Evolutionary conservation across 768 basidiomycete species (phyloP).

Genomic region (Lentinula detonsa): DNA sequence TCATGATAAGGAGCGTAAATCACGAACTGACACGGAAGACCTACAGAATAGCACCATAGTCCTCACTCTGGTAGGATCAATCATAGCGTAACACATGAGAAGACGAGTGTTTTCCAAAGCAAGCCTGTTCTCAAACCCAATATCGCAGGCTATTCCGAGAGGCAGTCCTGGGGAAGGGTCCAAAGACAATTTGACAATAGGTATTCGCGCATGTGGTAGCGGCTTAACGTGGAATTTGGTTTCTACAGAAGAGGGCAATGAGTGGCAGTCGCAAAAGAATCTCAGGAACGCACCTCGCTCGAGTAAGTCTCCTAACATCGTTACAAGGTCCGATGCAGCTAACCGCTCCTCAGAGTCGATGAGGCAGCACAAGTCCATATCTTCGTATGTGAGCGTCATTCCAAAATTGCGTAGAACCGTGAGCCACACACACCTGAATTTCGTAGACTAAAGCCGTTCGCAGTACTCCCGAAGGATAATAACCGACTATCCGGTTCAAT

Average conservation of each 20-base stretch:
- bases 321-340: constrained; percentile 85
- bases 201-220: constrained; percentile 93
- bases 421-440: constrained; percentile 66
- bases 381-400: constrained; percentile 31
- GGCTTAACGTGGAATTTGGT: constrained; percentile 96
- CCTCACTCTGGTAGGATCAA: constrained; percentile 90
- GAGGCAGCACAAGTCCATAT: constrained; percentile 98
- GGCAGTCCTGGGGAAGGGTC: constrained; percentile 79
- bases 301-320: constrained; percentile 87
- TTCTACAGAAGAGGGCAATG: constrained; percentile 39
- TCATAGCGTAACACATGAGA: constrained; percentile 94
- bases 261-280: constrained; percentile 9
- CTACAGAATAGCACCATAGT: constrained; percentile 94
- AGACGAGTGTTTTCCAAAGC: constrained; percentile 96
- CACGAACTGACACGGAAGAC: constrained; percentile 26
- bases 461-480: constrained; percentile 93
- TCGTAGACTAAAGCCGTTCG: constrained; percentile 93
- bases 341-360: constrained; percentile 81
- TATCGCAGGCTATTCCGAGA: constrained; percentile 93
- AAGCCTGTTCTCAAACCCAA: constrained; percentile 96
- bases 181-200: constrained; percentile 94
- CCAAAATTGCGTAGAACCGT: not conserved
- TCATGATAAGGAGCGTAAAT: not conserved
- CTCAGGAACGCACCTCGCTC: constrained; percentile 68
- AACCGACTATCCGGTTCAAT: constrained; percentile 90